Evolutionary conservation across 352 stramenopile genomes (phyloP).

Genomic region (Phytophthora boehmeriae): DNA sequence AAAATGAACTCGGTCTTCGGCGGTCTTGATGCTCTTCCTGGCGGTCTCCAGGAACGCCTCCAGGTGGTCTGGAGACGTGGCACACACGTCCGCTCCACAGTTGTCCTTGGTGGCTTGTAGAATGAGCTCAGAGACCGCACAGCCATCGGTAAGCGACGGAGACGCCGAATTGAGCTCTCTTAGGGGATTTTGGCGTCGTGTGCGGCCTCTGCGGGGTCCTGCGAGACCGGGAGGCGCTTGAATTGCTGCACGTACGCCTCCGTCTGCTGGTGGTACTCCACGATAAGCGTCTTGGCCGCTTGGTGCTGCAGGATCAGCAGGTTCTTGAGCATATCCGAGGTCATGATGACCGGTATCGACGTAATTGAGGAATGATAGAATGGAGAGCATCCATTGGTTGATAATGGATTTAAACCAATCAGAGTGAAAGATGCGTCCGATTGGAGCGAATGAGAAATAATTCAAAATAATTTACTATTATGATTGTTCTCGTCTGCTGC

Average conservation of each 20-base stretch:
- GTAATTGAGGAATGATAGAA: not conserved
- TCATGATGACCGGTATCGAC: slow-evolving; percentile 12
- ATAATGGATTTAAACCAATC: too few species aligned
- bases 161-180: slow-evolving; percentile 29
- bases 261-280: slow-evolving; percentile 69
- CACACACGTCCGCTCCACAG: slow-evolving; percentile 43
- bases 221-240: slow-evolving; percentile 50
- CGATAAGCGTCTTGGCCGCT: slow-evolving; percentile 44
- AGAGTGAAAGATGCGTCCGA: too few species aligned
- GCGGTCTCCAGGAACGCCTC: slow-evolving; percentile 44
- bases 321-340: slow-evolving; percentile 50
- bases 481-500: too few species aligned
- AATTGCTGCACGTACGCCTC: slow-evolving; percentile 70
- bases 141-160: slow-evolving; percentile 30
- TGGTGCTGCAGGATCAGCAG: slow-evolving; percentile 66
- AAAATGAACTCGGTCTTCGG: slow-evolving; percentile 60
- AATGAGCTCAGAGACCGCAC: slow-evolving; percentile 51
- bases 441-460: too few species aligned
- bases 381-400: too few species aligned
- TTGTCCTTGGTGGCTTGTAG: slow-evolving; percentile 39
- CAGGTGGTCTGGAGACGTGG: slow-evolving; percentile 44
- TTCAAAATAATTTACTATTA: too few species aligned
- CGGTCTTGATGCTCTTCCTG: slow-evolving; percentile 38
- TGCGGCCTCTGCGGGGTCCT: slow-evolving; percentile 17
- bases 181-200: slow-evolving; percentile 38